Conservation (phyloP, 1,284 basidiomycete species). For the Ustilago crameri region DNA sequence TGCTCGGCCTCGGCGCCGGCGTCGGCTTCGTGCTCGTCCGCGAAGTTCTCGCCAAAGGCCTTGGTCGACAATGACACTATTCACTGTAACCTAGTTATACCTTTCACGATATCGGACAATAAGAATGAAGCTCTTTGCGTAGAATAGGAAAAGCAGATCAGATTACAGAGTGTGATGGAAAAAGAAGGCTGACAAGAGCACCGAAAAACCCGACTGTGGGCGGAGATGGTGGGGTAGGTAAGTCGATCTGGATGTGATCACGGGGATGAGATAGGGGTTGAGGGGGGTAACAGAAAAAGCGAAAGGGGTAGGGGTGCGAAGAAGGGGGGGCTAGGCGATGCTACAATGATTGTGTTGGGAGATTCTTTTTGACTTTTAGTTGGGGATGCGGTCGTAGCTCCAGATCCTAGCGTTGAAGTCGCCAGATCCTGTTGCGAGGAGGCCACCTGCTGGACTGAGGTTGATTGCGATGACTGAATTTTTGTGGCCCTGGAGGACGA, state of each 20-base stretch:
- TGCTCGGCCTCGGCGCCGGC: constrained; percentile 51
- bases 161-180: background rate
- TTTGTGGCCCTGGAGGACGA: constrained; percentile 88
- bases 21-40: constrained; percentile 53
- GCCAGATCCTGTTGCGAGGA: constrained; percentile 86
- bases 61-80: background rate
- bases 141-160: too few species aligned
- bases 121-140: too few species aligned
- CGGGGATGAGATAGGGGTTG: too few species aligned
- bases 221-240: too few species aligned
- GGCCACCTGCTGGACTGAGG: constrained; percentile 78
- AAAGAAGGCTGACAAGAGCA: too few species aligned
- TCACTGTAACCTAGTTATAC: too few species aligned
- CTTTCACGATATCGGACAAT: background rate
- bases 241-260: too few species aligned
- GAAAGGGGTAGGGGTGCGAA: too few species aligned
- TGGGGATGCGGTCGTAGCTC: constrained; percentile 57
- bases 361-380: constrained; percentile 10
- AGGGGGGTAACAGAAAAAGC: too few species aligned
- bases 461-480: constrained; percentile 91
- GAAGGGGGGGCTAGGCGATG: too few species aligned
- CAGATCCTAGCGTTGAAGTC: constrained; percentile 75
- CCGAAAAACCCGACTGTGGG: too few species aligned
- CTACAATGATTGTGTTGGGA: too few species aligned
- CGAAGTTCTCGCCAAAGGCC: constrained; percentile 31